Evolutionary conservation across 331 rosid genomes (phyloP), one percentile per base, ranked within the genome.

Genomic region (Dryas integrifolia): DNA sequence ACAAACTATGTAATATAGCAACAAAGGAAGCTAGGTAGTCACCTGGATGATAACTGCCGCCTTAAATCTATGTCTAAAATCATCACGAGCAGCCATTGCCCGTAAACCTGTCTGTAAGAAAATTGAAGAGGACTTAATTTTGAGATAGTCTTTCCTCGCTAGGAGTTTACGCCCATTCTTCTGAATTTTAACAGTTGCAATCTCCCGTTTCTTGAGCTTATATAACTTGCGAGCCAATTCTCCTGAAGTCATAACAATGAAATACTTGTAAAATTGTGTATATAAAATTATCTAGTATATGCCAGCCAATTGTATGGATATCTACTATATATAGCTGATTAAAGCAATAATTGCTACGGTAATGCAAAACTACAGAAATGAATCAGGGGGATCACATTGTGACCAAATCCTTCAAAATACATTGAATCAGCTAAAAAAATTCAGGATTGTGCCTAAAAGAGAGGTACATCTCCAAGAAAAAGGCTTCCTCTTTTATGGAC

Each of bases 21-120:
- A 68, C 55, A 47, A 58, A 13, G 47, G 69, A 56, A 75, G 63
- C 72, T 70, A 39, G 52, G 58, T 50, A 65, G 77, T 82, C 79
- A 93, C 97, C 92, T 93, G 98, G 79, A 91, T 79, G 55, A 7
- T 56, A 66, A 72, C 71, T 55, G 96, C 81, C 24, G 92, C 90
- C 46, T 60, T 61, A 58, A 69, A 81, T 83, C 70, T 88, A 58
- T 14, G 16, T 82, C 84, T 86, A 70, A 86, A 78, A 69, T 74
- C 64, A 78, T 76, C 62, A 52, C 76, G 77, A 81, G 88, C 91
- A 58, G 50, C 76, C 88, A 85, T 78, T 67, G 69, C 84, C 72
- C 88, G 88, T 40, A 85, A 49, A 76, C 87, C 86, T 58, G 96
- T 64, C 82, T 87, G 94, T 79, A 93, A 79, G 59, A 82, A 70